These are phyloP conservation scores for Cyclocybe aegerita DNA, from an alignment of 768 basidiomycete species.

Conservation along the genomic window DNA sequence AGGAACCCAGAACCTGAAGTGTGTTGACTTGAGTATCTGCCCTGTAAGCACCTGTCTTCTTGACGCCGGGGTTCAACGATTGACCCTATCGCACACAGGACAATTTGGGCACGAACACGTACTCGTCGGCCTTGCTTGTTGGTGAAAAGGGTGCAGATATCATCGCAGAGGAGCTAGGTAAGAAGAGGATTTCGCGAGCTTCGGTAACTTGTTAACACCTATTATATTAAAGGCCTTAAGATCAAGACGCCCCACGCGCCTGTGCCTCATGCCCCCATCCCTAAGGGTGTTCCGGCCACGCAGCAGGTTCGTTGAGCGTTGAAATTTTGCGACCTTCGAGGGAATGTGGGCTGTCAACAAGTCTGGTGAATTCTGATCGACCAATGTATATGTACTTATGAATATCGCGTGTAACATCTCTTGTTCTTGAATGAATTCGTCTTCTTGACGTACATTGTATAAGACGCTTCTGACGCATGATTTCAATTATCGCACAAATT, in stretches of 20 bases:
- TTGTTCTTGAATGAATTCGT: not conserved
- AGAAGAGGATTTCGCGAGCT: conserved; percentile 9
- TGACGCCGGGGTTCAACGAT: not conserved
- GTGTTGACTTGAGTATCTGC: conserved; percentile 69
- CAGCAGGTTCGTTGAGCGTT: conserved; percentile 41
- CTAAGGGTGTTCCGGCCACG: conserved; percentile 49
- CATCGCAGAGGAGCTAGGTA: conserved; percentile 63
- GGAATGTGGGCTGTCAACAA: not conserved
- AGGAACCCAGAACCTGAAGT: conserved; percentile 66
- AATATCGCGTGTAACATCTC: not conserved
- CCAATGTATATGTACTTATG: not conserved
- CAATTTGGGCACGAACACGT: conserved; percentile 72
- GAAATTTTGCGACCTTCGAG: no score
- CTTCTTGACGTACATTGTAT: conserved; percentile 9
- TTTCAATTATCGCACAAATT: not conserved
- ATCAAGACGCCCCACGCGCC: conserved; percentile 63
- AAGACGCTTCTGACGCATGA: no score
- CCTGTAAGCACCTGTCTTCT: conserved; percentile 41
- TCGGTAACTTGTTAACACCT: not conserved
- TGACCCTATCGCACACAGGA: conserved; percentile 37
- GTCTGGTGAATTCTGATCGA: not conserved
- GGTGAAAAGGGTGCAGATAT: conserved; percentile 70
- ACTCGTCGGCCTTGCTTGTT: conserved; percentile 67
- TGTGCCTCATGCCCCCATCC: conserved; percentile 66
- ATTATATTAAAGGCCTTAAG: conserved; percentile 47